Conservation (phyloP, 2,329 filamentous ascomycete genomes). For the Cercospora sesami region DNA sequence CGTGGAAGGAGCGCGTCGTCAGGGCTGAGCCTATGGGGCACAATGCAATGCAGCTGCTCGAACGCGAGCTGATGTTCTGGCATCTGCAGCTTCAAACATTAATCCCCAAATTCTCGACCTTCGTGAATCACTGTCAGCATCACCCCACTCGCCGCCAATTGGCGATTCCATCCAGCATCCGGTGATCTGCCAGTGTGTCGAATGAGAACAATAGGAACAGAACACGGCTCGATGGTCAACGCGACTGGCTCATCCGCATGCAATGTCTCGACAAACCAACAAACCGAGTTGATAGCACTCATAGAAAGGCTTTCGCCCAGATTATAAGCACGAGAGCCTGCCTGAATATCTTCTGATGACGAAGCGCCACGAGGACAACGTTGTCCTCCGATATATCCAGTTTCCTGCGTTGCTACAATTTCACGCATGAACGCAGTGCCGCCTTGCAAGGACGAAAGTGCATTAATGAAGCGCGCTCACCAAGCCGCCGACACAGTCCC, state of each 20-base stretch:
- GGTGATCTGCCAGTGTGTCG: not conserved
- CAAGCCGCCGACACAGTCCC: not conserved
- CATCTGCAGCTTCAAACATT: not conserved
- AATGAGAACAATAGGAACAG: not conserved
- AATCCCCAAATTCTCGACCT: not conserved
- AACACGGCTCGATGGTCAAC: not conserved
- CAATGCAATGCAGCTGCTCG: not conserved
- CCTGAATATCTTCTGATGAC: not conserved
- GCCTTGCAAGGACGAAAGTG: not conserved
- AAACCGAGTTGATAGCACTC: not conserved
- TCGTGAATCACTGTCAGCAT: not conserved
- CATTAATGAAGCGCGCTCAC: not conserved
- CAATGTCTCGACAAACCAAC: not conserved
- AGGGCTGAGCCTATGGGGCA: not conserved
- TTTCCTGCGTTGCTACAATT: not conserved
- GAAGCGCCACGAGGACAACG: not conserved
- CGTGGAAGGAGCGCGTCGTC: not conserved
- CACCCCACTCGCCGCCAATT: not conserved
- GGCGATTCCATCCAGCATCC: not conserved
- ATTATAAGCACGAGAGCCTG: not conserved
- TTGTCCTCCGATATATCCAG: not conserved
- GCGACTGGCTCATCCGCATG: not conserved
- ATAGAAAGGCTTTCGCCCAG: not conserved
- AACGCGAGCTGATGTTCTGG: not conserved
- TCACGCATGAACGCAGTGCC: not conserved